Evolutionary conservation across 2,329 filamentous ascomycete genomes (phyloP).

Genomic region (Talaromyces verruculosus): DNA sequence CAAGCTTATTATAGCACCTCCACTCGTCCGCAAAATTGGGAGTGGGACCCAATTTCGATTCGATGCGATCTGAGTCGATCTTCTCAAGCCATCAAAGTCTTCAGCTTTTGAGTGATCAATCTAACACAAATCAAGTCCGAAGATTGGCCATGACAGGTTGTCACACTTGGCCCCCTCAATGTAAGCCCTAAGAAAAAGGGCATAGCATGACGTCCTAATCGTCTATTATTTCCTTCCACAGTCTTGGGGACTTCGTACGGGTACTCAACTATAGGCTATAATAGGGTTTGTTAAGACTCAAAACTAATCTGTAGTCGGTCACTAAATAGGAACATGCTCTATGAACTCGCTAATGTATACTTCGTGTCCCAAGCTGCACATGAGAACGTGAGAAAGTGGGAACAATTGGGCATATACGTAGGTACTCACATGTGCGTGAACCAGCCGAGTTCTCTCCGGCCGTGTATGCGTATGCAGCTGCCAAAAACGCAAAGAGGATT

Average conservation of each 20-base stretch:
- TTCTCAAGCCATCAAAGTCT: not conserved
- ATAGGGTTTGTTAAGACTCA: not conserved
- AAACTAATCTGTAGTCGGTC: not conserved
- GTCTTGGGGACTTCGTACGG: not conserved
- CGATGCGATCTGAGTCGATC: constrained; percentile 5
- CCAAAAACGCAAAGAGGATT: not conserved
- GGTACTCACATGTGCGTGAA: not conserved
- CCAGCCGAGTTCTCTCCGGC: not conserved
- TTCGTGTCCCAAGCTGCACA: not conserved
- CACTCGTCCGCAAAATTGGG: not conserved
- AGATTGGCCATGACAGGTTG: constrained; percentile 2
- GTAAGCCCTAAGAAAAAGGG: not conserved
- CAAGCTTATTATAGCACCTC: constrained; percentile 3
- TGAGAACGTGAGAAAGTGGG: not conserved
- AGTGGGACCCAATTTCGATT: not conserved
- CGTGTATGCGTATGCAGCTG: not conserved
- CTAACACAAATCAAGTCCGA: not conserved
- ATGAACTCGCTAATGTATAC: not conserved
- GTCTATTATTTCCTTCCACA: not conserved
- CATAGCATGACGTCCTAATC: not conserved
- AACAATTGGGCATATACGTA: not conserved
- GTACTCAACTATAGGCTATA: not conserved
- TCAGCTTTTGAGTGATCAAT: not conserved
- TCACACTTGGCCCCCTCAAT: not conserved
- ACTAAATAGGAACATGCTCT: not conserved